Conservation (phyloP, 805 yeast species). For the Pichia rugopelliculosa region DNA sequence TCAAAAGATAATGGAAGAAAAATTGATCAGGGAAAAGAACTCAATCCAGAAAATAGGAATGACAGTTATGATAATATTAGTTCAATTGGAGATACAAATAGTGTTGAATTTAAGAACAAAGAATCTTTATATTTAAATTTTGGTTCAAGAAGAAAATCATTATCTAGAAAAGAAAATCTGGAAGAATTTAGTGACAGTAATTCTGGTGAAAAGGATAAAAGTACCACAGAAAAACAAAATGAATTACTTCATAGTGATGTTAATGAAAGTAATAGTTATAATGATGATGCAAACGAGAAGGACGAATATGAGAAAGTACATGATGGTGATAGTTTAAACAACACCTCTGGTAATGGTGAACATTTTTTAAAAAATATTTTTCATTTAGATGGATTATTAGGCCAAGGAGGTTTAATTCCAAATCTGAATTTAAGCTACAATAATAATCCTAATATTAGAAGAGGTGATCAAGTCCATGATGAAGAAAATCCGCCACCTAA, state of each 20-base stretch:
- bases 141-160: background rate
- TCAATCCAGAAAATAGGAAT: background rate
- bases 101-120: background rate
- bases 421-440: constrained; percentile 4
- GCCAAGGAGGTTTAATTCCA: constrained; percentile 13
- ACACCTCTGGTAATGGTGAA: background rate
- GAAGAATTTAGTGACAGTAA: background rate
- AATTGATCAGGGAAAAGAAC: background rate
- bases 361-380: constrained; percentile 11
- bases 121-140: background rate
- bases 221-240: background rate
- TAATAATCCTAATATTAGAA: background rate
- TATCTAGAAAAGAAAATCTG: background rate
- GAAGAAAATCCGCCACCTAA: constrained; percentile 16
- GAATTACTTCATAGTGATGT: background rate
- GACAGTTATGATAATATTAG: background rate
- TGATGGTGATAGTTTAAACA: background rate
- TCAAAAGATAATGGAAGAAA: constrained; percentile 1
- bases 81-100: too few relatives aligned
- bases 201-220: background rate
- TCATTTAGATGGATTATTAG: constrained; percentile 11
- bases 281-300: background rate
- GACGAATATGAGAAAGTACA: too few relatives aligned
- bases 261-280: background rate
- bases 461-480: constrained; percentile 3